phyloP scores from a whole-genome alignment of 495 filamentous ascomycete species.

The Chaetomium fimeti region DNA sequence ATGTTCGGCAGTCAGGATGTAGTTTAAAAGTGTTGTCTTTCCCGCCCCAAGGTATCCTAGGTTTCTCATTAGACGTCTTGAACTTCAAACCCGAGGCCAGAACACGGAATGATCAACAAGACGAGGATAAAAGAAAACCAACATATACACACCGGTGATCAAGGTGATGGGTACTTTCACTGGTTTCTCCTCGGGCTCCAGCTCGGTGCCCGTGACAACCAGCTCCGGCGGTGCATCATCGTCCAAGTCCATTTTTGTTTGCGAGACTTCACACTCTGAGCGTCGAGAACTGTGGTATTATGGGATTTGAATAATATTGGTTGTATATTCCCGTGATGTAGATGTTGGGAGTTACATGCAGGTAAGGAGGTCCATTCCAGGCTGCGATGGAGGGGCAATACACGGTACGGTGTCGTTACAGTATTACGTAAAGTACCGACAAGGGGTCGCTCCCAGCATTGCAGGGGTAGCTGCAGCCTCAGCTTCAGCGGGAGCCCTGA shows the following conservation, averaged over 20 bases:
- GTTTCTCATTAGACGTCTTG: slow-evolving; percentile 20
- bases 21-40: slow-evolving; percentile 93
- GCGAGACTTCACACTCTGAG: not conserved
- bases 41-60: slow-evolving; percentile 86
- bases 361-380: slow-evolving; percentile 5
- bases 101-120: not conserved
- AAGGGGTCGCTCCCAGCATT: not conserved
- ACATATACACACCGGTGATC: slow-evolving; percentile 63
- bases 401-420: not conserved
- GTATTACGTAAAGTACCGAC: not conserved
- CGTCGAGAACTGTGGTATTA: too few relatives aligned
- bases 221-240: slow-evolving; percentile 74
- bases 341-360: not conserved
- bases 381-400: not conserved
- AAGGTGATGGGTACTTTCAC: slow-evolving; percentile 90
- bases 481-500: not conserved
- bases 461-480: slow-evolving; percentile 3
- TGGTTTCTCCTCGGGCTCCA: slow-evolving; percentile 47
- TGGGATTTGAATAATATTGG: too few relatives aligned
- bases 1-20: slow-evolving; percentile 89
- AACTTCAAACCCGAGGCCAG: not conserved
- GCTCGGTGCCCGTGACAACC: slow-evolving; percentile 52
- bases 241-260: slow-evolving; percentile 49
- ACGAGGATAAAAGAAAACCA: not conserved
- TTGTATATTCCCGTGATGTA: not conserved